These are phyloP conservation scores for Borealophlyctis nickersoniae DNA, from an alignment of 192 early-diverging fungal species.

Conservation along the genomic window DNA sequence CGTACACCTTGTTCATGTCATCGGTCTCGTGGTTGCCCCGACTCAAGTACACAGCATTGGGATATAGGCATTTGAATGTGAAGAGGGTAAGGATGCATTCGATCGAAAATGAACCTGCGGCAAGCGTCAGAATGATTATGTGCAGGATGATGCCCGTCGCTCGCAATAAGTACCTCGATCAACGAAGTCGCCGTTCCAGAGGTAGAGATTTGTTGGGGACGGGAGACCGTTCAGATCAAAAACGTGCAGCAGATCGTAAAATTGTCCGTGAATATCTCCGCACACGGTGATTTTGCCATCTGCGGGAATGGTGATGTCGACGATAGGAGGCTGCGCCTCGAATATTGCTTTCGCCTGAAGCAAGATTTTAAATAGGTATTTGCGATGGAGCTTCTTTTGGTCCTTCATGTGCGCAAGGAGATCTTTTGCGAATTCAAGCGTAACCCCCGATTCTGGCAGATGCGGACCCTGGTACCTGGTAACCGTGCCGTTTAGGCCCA, in stretches of 20 bases:
- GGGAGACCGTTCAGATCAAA: conserved; percentile 92
- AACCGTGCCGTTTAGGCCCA: not conserved
- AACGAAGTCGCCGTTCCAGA: conserved; percentile 99
- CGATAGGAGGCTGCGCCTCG: conserved; percentile 71
- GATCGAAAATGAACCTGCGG: conserved; percentile 95
- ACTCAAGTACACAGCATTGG: conserved; percentile 76
- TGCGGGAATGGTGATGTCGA: conserved; percentile 79
- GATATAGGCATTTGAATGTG: conserved; percentile 87
- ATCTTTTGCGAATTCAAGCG: conserved; percentile 72
- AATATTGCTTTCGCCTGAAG: conserved; percentile 72
- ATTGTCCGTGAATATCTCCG: conserved; percentile 99
- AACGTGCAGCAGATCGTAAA: conserved; percentile 95
- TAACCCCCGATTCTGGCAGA: conserved; percentile 67
- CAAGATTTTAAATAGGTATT: conserved; percentile 86
- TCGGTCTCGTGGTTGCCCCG: conserved; percentile 98
- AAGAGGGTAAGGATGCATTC: conserved; percentile 92
- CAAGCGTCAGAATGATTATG: too few species aligned
- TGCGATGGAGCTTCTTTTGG: conserved; percentile 88
- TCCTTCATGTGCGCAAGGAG: conserved; percentile 77
- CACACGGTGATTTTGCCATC: conserved; percentile 83
- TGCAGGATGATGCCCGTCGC: too few species aligned
- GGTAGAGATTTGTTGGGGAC: conserved; percentile 58
- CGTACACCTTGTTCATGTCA: conserved; percentile 99
- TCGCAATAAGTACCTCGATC: too few species aligned
- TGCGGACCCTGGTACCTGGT: conserved; percentile 79